Conservation (phyloP, 2,329 filamentous ascomycete genomes). For the Akanthomyces dipterigenus region DNA sequence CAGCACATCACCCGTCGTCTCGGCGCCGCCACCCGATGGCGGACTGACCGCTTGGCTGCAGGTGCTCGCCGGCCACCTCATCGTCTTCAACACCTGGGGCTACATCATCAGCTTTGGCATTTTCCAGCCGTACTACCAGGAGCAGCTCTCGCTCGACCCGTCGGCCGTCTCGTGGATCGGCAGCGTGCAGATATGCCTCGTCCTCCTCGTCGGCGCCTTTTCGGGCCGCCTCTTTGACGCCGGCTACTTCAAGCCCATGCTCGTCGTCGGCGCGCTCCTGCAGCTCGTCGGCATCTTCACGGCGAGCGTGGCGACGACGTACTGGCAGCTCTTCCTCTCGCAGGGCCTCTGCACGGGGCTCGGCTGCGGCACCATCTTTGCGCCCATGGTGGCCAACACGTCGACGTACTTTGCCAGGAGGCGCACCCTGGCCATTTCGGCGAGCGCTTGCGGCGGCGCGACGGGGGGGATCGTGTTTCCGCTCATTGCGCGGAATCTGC, state of each 20-base stretch:
- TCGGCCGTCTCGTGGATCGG: constrained; percentile 43
- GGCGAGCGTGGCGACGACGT: constrained; percentile 28
- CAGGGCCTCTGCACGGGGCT: constrained; percentile 26
- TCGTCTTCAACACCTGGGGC: constrained; percentile 34
- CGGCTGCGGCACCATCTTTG: constrained; percentile 48
- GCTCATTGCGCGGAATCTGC: constrained; percentile 45
- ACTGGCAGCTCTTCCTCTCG: not conserved
- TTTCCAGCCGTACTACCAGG: constrained; percentile 33
- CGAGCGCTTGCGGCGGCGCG: constrained; percentile 52
- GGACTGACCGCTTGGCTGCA: constrained; percentile 32
- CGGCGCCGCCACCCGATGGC: constrained; percentile 27
- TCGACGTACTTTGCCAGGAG: constrained; percentile 56
- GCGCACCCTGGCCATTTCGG: constrained; percentile 52
- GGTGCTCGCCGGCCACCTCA: constrained; percentile 30
- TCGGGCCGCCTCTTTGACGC: constrained; percentile 36
- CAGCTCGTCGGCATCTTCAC: constrained; percentile 40
- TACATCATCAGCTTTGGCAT: constrained; percentile 33
- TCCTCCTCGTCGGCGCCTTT: constrained; percentile 34
- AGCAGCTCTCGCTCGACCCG: constrained; percentile 23
- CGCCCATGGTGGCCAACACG: constrained; percentile 45
- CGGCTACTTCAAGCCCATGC: constrained; percentile 29
- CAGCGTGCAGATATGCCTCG: constrained; percentile 38
- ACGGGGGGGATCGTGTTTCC: constrained; percentile 61
- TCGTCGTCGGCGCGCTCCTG: constrained; percentile 32
- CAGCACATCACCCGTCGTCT: not conserved